phyloP scores from a whole-genome alignment of 768 basidiomycete genomes.

The Mycena venus region DNA sequence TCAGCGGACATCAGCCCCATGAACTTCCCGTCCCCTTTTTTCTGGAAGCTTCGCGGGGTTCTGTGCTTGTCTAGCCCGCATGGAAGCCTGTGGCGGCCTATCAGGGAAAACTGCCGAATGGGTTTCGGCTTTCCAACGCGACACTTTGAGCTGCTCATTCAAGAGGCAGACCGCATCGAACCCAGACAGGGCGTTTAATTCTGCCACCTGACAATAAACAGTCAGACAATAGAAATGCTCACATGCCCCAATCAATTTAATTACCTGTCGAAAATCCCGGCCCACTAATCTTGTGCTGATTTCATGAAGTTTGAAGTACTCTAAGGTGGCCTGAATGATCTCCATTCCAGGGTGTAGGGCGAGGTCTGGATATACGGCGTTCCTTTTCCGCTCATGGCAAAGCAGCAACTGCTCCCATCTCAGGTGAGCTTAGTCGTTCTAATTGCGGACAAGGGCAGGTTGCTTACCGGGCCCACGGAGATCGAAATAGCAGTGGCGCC shows the following conservation, averaged over 20 bases:
- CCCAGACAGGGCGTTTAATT: slow-evolving; percentile 55
- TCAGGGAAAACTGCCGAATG: slow-evolving; percentile 35
- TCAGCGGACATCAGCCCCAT: slow-evolving; percentile 52
- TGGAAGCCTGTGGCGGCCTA: slow-evolving; percentile 43
- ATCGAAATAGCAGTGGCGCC: slow-evolving; percentile 63
- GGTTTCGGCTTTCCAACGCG: slow-evolving; percentile 44
- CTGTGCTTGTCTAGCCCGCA: slow-evolving; percentile 53
- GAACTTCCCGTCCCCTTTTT: slow-evolving; percentile 46
- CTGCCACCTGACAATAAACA: slow-evolving; percentile 50
- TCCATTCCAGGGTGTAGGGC: slow-evolving; percentile 59
- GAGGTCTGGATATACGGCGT: slow-evolving; percentile 37
- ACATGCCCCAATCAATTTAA: slow-evolving; percentile 15
- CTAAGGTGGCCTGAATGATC: slow-evolving; percentile 58
- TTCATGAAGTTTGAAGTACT: slow-evolving; percentile 56
- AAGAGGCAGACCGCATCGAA: slow-evolving; percentile 59
- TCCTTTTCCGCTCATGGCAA: slow-evolving; percentile 55
- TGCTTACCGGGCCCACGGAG: slow-evolving; percentile 62
- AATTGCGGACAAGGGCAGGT: not conserved
- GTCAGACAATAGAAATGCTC: not conserved
- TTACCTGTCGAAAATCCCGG: slow-evolving; percentile 57
- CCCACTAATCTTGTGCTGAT: slow-evolving; percentile 58
- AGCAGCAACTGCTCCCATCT: slow-evolving; percentile 52
- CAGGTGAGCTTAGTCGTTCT: slow-evolving; percentile 9
- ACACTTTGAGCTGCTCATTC: slow-evolving; percentile 54
- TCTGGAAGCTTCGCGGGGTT: slow-evolving; percentile 53